These are phyloP conservation scores for Sporothrix pallida DNA, from an alignment of 2,329 filamentous ascomycete genomes.

Conservation along the genomic window DNA sequence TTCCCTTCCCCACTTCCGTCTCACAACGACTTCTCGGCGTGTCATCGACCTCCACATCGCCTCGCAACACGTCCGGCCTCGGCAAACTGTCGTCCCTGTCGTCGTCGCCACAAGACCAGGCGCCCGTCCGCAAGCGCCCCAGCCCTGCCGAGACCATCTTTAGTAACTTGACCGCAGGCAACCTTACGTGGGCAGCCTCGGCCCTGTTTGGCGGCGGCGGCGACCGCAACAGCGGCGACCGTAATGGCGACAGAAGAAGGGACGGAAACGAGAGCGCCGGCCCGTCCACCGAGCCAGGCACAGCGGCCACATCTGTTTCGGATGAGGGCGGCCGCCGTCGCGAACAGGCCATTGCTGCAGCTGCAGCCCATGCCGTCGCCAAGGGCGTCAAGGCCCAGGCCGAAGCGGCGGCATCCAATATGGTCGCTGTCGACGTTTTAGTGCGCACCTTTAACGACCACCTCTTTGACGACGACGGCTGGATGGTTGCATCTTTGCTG, in stretches of 20 bases:
- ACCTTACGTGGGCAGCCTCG: conserved; percentile 58
- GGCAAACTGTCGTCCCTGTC: conserved; percentile 42
- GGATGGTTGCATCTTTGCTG: conserved; percentile 64
- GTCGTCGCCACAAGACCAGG: conserved; percentile 48
- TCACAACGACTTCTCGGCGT: conserved; percentile 41
- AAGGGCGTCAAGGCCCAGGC: conserved; percentile 26
- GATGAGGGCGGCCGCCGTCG: conserved; percentile 60
- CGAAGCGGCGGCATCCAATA: conserved; percentile 42
- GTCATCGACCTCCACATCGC: conserved; percentile 32
- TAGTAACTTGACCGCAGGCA: conserved; percentile 59
- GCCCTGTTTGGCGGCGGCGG: conserved; percentile 46
- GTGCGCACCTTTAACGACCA: conserved; percentile 65
- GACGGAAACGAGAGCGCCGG: conserved; percentile 35
- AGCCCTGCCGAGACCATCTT: conserved; percentile 68
- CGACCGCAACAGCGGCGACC: not conserved
- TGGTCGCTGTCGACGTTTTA: conserved; percentile 58
- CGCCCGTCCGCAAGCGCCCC: conserved; percentile 54
- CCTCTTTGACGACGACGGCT: conserved; percentile 72
- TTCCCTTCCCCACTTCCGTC: conserved; percentile 44
- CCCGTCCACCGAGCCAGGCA: conserved; percentile 52
- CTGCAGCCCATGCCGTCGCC: conserved; percentile 19
- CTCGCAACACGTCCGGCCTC: conserved; percentile 10
- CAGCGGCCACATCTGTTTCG: conserved; percentile 58
- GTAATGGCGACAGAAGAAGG: not conserved
- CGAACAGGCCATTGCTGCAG: conserved; percentile 46